Evolutionary conservation across 495 filamentous ascomycete species (phyloP), one percentile per base, ranked within the genome.

Genomic region (Xylaria longipes): DNA sequence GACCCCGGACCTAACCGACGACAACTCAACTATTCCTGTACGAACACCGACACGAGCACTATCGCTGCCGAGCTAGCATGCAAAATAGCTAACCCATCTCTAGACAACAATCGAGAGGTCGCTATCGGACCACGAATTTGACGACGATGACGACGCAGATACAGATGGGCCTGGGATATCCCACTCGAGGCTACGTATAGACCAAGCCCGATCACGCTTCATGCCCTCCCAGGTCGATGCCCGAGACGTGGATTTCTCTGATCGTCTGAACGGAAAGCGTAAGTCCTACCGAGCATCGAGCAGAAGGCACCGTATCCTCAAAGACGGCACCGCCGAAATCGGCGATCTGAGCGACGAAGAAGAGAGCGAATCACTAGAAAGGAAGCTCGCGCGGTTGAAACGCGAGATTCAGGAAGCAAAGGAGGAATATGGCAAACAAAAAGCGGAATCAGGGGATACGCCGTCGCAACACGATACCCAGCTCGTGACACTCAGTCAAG

Each of bases 1-100:
- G 83, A 97, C 95, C 58, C 95, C 95, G 76, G 94, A 96, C 70
- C 84, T 97, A 73, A 93, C 89, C 31, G 93, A 97, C 75, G 95
- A 96, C 78, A 91, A 87, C 64, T 97, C 94, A 35, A 98, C 94
- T 46, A 79, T 93, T 69, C 93, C 89, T 39, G 93, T 97, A 77
- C 72, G 83, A 76, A 71, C n/a, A 43, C 39, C 3, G 11, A 31
- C 48, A 65, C 48, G 27, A 46, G 48, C 43, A 56, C 29, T 20
- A 22, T 31, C 48, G 11, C 52, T 33, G 20, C 15, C 57, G 69
- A 77, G 76, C 63, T 60, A n/a, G 1, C 9, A 17, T 12, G 29
- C 8, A 27, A 39, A 67, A 17, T 65, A 60, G 60, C 70, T 52
- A 69, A 41, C 69, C 66, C 35, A 27, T 8, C 66, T 43, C 5